These are phyloP conservation scores for Pythium periplocum DNA, from an alignment of 352 stramenopile species.

Conservation along the genomic window DNA sequence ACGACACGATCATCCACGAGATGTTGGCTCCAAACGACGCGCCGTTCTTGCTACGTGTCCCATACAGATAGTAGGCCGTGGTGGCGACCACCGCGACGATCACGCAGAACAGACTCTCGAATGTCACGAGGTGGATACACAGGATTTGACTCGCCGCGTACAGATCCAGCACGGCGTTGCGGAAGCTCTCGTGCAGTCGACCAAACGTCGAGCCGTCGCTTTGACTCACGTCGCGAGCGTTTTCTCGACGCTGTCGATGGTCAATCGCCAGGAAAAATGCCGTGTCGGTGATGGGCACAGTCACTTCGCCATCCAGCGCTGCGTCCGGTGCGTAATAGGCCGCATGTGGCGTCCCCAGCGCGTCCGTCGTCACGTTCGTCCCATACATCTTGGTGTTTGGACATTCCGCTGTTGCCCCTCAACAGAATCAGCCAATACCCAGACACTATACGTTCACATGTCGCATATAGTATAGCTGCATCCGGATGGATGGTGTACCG, in stretches of 20 bases:
- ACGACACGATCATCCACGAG: conserved; percentile 78
- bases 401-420: too few relatives aligned
- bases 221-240: conserved; percentile 16
- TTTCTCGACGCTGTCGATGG: conserved; percentile 10
- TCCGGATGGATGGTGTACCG: too few relatives aligned
- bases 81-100: conserved; percentile 34
- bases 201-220: conserved; percentile 19
- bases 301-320: background rate
- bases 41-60: conserved; percentile 23
- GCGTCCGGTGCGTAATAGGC: background rate
- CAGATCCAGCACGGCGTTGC: conserved; percentile 63
- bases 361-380: background rate
- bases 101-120: conserved; percentile 73
- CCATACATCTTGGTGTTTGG: too few relatives aligned
- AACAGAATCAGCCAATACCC: too few relatives aligned
- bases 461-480: conserved; percentile 4
- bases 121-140: conserved; percentile 63
- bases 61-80: conserved; percentile 64
- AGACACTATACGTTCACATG: background rate
- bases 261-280: conserved; percentile 25
- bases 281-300: conserved; percentile 9
- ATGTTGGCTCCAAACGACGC: conserved; percentile 73
- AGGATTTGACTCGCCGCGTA: conserved; percentile 79
- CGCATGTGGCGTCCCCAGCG: background rate
- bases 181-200: conserved; percentile 36